Base-by-base conservation (phyloP, 2,329 filamentous ascomycete species). In the Tricladium varicosporioides region DNA sequence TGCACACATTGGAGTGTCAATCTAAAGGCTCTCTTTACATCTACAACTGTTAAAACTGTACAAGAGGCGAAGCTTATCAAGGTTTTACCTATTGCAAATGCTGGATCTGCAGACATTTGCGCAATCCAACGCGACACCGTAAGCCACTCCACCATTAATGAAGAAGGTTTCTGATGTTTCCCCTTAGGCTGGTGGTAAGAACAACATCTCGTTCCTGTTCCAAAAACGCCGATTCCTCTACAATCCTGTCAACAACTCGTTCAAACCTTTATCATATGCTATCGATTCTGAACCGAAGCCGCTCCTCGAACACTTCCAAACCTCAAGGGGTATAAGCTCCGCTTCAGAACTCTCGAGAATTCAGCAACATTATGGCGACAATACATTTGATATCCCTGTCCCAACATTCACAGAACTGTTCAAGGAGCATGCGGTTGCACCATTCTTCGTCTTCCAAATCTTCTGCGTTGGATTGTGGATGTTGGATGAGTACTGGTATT, bases 401-500 rank as follows among this genome's bases (percentile, higher is more conserved):
- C 94, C 95, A 3, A 93, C 89, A 10, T 99, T 99, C 67, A 86
- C 88, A 51, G 94, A 99, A 76, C 83, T 99, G 50, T 99, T 96
- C 83, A 90, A 96, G 74, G 94, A 99, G 75, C 95, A 99, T 73
- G 93, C 95, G 19, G 95, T 99, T 18, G 95, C 95, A 18, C 94
- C 94, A 5, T 99, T 99, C 80, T 99, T 99, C 75, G 92, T 99
- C 62, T 99, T 99, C 77, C 94, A 99, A 79, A 81, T 99, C 60
- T 99, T 99, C 79, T 99, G 95, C 68, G 94, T 99, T 57, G 95
- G 94, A 14, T 78, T 99, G 60, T 99, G 94, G 94, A 91, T 97
- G 86, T 78, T 99, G 71, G 94, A 99, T 71, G 95, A 99, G 76
- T 99, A 97, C 77, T 99, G 95, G 94, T 99, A 99, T 79, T 99